Base-by-base conservation (phyloP, 257 asterid species). In the Gardenia jasminoides region DNA sequence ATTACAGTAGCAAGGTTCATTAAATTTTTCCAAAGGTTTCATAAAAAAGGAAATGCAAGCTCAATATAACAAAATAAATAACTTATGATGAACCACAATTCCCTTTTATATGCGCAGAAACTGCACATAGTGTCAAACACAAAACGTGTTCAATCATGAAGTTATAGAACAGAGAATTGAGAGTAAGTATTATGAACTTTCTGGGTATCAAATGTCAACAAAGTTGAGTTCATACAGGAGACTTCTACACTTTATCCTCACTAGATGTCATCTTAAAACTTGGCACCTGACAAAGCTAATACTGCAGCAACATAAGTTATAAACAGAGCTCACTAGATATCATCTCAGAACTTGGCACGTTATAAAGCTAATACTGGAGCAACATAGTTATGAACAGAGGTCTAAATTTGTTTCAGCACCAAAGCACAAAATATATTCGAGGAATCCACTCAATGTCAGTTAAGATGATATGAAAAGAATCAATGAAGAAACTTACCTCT, bases 401-500 rank as follows among this genome's bases (percentile, higher is more conserved):
- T 17, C n/a, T 54, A 54, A 54, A 17, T 0, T 12, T 50, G 16
- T 50, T 50, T 6, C n/a, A 56, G 3, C 13, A 24, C 66, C 10
- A 59, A 58, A 22, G 65, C 28, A 22, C 26, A 58, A 10, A 59
- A 1, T 28, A 56, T 22, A 59, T 24, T 24, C 41, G 4, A 56
- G 2, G 26, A 9, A 56, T 56, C 9, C 10, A 56, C 66, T 7
- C 64, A 59, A 17, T 20, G 4, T 68, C 54, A 68, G 10, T 68
- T 20, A 10, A 68, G 30, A 30, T 46, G 33, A 68, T 58, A 26
- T 46, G 67, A 46, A 67, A 56, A 10, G 54, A 43, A 66, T 20
- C 26, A 30, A 62, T 47, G 7, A n/a, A 41, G 59, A 11, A 52
- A 10, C 79, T 81, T 80, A 88, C 92, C 89, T 91, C 92, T 43